Evolutionary conservation across 495 filamentous ascomycete genomes (phyloP), one percentile per base, ranked within the genome.

Genomic region (Talaromyces stipitatus): DNA sequence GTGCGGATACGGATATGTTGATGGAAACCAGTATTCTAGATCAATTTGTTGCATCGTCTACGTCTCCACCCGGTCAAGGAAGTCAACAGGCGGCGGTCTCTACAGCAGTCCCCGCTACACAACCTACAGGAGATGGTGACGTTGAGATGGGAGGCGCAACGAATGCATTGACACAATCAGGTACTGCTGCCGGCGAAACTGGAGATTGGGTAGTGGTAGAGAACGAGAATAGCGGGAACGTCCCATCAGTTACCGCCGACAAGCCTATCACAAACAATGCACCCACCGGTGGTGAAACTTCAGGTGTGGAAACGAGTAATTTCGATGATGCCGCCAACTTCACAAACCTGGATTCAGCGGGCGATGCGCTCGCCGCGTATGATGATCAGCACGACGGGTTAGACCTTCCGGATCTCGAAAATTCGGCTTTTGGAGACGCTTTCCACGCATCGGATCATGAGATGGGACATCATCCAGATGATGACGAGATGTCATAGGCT

Each of bases 1-100:
- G 76, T n/a, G 74, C 72, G 2, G 81, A 84, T 62, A 72, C 75
- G 10, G 86, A 88, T 63, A 78, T 88, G 59, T 78, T 85, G 55
- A 84, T 88, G 82, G 85, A 82, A 27, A 78, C 82, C 28, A 82
- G 80, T 1, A 69, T 87, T 18, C 71, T 87, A 7, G 81, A 87
- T 65, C 83, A 87, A 61, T 85, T 86, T 20, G 81, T 78, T 53
- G 73, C 77, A 51, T 80, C 82, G 18, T 72, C 76, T 12, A 74
- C 74, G 24, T 78, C 78, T 0, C 79, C 79, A 2, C 76, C 78
- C 1, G 63, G 67, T 11, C 73, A 75, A 53, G 41, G 55, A 53
- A 75, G 41, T 43, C 12, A 52, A 29, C 24, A 28, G n/a, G 48
- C 9, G 26, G 47, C 18, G 56, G 56, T 12, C 58, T 61, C 27